These are phyloP conservation scores for Penicillium bovifimosum DNA, from an alignment of 495 filamentous ascomycete genomes.

Conservation along the genomic window DNA sequence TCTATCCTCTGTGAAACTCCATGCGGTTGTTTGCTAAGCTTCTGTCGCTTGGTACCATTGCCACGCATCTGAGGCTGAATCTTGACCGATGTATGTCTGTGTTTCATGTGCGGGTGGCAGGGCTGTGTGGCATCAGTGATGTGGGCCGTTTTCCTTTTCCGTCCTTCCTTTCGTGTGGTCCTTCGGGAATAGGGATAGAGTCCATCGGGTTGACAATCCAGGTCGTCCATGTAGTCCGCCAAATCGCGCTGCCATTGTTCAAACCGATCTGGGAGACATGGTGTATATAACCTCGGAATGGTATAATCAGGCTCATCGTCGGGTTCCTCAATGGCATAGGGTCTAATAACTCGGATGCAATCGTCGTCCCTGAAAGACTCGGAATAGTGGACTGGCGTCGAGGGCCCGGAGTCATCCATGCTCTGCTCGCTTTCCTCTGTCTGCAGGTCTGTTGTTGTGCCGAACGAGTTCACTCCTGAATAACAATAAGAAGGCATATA, in stretches of 20 bases:
- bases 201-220: slow-evolving; percentile 23
- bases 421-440: slow-evolving; percentile 15
- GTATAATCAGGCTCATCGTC: slow-evolving; percentile 26
- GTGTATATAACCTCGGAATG: slow-evolving; percentile 5
- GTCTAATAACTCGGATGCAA: slow-evolving; percentile 23
- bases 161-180: slow-evolving; percentile 22
- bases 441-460: neutral
- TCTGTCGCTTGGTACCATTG: slow-evolving; percentile 25
- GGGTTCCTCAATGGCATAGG: slow-evolving; percentile 44
- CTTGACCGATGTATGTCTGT: slow-evolving; percentile 4
- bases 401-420: slow-evolving; percentile 12
- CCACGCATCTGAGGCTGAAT: slow-evolving; percentile 5
- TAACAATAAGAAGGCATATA: neutral
- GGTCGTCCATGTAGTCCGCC: slow-evolving; percentile 26
- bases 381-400: slow-evolving; percentile 7
- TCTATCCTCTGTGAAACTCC: slow-evolving; percentile 2
- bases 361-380: slow-evolving; percentile 5
- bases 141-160: slow-evolving; percentile 34
- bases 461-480: neutral
- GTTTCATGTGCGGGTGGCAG: neutral
- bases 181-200: neutral
- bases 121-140: neutral
- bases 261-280: slow-evolving; percentile 15
- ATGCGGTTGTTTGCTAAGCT: slow-evolving; percentile 15
- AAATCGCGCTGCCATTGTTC: slow-evolving; percentile 35